Percentiles rank a stretch among this genome's conserved stretches.
phyloP scores from a whole-genome alignment of 108 stramenopile genomes.

The Fragilaria crotonensis region DNA sequence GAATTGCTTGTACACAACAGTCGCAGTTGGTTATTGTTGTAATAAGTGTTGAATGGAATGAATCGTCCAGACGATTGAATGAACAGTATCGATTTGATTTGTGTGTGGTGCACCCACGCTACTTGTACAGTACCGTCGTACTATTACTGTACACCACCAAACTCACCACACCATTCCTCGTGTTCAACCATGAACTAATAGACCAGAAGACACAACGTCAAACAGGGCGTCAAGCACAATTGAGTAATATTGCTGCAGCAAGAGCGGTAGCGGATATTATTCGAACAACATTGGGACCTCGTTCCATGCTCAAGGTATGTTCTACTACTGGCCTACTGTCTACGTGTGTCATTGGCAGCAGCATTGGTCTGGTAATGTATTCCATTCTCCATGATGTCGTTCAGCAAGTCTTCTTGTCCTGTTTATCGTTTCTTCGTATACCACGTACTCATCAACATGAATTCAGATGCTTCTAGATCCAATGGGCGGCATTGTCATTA shows the following conservation, averaged over 20 bases:
- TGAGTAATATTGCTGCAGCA: conserved; percentile 95
- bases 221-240: conserved; percentile 94
- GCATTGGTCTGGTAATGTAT: not conserved
- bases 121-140: not conserved
- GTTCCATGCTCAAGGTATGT: conserved; percentile 94
- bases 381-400: no score
- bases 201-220: conserved; percentile 94
- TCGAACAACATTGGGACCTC: conserved; percentile 96
- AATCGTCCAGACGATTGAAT: not conserved
- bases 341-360: not conserved
- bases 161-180: not conserved
- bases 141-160: not conserved
- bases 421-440: no score
- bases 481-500: conserved; percentile 99
- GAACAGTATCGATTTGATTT: not conserved
- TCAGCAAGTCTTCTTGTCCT: no score
- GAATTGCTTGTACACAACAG: not conserved
- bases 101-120: not conserved
- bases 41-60: not conserved
- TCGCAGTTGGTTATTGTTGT: not conserved
- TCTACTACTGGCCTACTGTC: conserved; percentile 2
- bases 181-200: conserved; percentile 22
- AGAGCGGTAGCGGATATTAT: conserved; percentile 95
- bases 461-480: conserved; percentile 97
- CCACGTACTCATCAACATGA: no score